Evolutionary conservation across 2,329 filamentous ascomycete species (phyloP), one percentile per base, ranked within the genome.

Genomic region (Hypoxylon sp.): DNA sequence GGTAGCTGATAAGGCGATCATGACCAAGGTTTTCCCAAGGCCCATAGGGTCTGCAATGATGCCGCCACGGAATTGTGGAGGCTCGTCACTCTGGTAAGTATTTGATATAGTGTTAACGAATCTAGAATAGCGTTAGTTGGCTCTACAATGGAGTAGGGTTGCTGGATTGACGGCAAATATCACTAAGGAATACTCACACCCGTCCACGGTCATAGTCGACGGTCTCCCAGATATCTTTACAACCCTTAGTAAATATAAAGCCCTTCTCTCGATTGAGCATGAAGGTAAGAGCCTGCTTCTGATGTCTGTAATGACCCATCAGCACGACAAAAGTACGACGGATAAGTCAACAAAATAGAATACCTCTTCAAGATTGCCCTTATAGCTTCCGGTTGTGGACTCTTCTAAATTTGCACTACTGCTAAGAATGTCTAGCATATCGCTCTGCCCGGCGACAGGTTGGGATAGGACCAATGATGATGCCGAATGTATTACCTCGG

Each of bases 261-360:
- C 54, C 37, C 4, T 13, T 57, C 14, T 57, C 54, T 31, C 54
- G 37, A 20, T 13, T 6, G 3, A 57, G 25, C 25, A 57, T 44
- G 11, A 57, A 57, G 5, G 54, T 57, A 30, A 57, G 27, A 22
- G 54, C 54, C n/a, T 57, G 54, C 27, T 33, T 57, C 37, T 57
- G 54, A n/a, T 57, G 54, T 14, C 54, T 57, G 25, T 27, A 14
- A 6, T 30, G 3, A 46, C 1, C 3, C 25, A 31, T 46, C 10
- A 55, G 20, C n/a, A 55, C 2, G 13, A 13, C 8, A 55, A 6
- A 27, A 27, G 25, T 20, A 6, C 1, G n/a, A 8, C n/a, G 0
- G 11, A 5, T 27, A 27, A 42, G 37, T 42, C 17, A 17, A 17
- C n/a, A n/a, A 20, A 42, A 42, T 17, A 42, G 6, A 7, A 17